These are phyloP conservation scores for Coniochaeta hoffmannii DNA, from an alignment of 2,329 filamentous ascomycete genomes.

Conservation along the genomic window DNA sequence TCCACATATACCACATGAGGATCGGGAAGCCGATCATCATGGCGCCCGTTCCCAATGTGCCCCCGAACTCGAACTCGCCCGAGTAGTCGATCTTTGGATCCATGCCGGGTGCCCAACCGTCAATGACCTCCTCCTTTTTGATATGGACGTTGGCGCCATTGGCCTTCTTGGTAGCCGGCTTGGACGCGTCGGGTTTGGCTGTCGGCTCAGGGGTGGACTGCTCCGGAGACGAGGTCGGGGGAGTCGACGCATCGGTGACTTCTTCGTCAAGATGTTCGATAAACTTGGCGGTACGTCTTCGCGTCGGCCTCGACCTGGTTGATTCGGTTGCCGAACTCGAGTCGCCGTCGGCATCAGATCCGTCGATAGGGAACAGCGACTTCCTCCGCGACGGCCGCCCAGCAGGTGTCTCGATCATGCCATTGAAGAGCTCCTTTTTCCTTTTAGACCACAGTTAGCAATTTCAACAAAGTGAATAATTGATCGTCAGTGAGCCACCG, in stretches of 20 bases:
- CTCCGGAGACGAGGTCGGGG: conserved; percentile 12
- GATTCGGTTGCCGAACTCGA: conserved; percentile 38
- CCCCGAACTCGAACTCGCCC: conserved; percentile 75
- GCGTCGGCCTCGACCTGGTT: conserved; percentile 25
- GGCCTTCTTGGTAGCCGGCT: conserved; percentile 18
- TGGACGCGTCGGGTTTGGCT: conserved; percentile 11
- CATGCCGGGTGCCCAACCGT: conserved; percentile 52
- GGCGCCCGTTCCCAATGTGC: conserved; percentile 65
- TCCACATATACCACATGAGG: conserved; percentile 99
- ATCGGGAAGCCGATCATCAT: conserved; percentile 94
- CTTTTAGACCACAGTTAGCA: conserved; percentile 22
- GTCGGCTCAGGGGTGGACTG: conserved; percentile 13
- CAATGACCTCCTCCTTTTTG: conserved; percentile 30
- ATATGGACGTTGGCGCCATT: conserved; percentile 13
- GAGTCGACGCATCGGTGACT: conserved; percentile 15
- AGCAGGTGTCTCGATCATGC: conserved; percentile 51
- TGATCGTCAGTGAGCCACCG: background rate
- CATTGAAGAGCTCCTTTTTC: conserved; percentile 55
- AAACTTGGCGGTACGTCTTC: conserved; percentile 42
- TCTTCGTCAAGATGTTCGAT: conserved; percentile 42
- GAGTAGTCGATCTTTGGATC: conserved; percentile 58
- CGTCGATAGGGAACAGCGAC: conserved; percentile 36
- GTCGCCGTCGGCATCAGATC: conserved; percentile 40
- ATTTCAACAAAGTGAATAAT: background rate
- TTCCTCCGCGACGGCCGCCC: conserved; percentile 43